Base-by-base conservation (phyloP, 2,329 filamentous ascomycete species). In the Apiospora pterosperma region DNA sequence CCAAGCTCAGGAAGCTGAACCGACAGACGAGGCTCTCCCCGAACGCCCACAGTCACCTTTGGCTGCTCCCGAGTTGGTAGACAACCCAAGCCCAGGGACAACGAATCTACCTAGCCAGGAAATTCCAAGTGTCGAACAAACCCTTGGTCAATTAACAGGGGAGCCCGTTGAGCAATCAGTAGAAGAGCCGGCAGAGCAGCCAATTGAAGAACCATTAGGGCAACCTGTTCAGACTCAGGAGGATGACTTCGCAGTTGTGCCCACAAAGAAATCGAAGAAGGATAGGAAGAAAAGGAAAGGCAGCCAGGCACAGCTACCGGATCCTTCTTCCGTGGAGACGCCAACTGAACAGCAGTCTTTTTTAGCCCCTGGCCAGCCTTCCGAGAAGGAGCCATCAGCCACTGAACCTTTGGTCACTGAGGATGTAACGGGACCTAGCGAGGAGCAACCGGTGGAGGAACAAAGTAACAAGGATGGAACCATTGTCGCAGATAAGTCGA, bases 251-350 rank as follows among this genome's bases (percentile, higher is more conserved):
- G 23, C 28, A 62, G 39, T 34, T 36, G 14, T 36, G 23, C 38
- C 39, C 8, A 44, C 60, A 10, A 62, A 62, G 12, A 81, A 78
- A 68, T 73, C 73, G 12, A 78, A 77, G 65, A 77, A 77, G 66
- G 72, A 72, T 11, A 81, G 81, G 73, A 82, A 81, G 66, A 59
- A 41, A 36, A 58, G 25, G 61, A 38, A 64, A 1, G 34, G 58
- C 21, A 36, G 39, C 60, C 60, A 44, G n/a, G 19, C 38, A 36
- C 60, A 36, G 8, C 28, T 42, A 34, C 41, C 16, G 34, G 60
- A 44, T 28, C 12, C 59, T n/a, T 31, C 60, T 48, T 34, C 39
- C 60, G 31, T 34, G 16, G 25, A 42, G 38, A 48, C 41, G 25
- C 39, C 60, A 31, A 44, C n/a, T 41, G 60, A 61, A 11, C 39